Conservation (phyloP, 1,284 basidiomycete species). For the Ustilago esculenta region DNA sequence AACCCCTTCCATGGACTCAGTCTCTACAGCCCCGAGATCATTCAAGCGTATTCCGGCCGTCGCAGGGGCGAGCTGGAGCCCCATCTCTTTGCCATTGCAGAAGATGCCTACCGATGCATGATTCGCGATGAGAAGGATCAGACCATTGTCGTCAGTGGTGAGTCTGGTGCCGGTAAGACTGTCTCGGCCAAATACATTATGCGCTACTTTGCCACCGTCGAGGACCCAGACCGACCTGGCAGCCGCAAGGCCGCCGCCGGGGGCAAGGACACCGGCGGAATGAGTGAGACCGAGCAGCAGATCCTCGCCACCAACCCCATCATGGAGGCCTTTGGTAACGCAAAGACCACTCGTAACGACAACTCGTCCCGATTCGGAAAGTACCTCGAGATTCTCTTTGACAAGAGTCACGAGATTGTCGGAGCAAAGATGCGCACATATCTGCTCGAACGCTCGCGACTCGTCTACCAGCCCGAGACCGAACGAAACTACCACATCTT, state of each 20-base stretch:
- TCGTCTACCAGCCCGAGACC: conserved; percentile 90
- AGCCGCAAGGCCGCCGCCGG: conserved; percentile 59
- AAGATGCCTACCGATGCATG: conserved; percentile 99
- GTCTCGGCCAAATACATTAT: conserved; percentile 99
- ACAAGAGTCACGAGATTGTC: conserved; percentile 92
- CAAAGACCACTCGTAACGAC: conserved; percentile 98
- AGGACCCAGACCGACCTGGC: conserved; percentile 75
- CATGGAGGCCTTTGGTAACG: conserved; percentile 98
- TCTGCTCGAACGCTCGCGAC: conserved; percentile 92
- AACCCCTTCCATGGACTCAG: conserved; percentile 89
- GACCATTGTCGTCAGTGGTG: conserved; percentile 98
- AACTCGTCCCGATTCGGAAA: conserved; percentile 99
- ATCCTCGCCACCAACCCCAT: conserved; percentile 99
- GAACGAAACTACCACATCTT: conserved; percentile 99
- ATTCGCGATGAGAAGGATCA: conserved; percentile 92
- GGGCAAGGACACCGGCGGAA: conserved; percentile 74
- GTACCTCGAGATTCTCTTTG: conserved; percentile 99
- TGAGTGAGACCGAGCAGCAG: conserved; percentile 94
- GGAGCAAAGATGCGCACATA: conserved; percentile 98
- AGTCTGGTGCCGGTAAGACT: conserved; percentile 99
- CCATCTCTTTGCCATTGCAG: conserved; percentile 97
- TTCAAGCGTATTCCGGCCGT: conserved; percentile 93
- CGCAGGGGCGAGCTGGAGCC: conserved; percentile 95
- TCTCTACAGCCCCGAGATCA: conserved; percentile 87
- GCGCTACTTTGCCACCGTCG: conserved; percentile 97